Evolutionary conservation across 116 monocot species (phyloP).

Genomic region (Iris pallida): DNA sequence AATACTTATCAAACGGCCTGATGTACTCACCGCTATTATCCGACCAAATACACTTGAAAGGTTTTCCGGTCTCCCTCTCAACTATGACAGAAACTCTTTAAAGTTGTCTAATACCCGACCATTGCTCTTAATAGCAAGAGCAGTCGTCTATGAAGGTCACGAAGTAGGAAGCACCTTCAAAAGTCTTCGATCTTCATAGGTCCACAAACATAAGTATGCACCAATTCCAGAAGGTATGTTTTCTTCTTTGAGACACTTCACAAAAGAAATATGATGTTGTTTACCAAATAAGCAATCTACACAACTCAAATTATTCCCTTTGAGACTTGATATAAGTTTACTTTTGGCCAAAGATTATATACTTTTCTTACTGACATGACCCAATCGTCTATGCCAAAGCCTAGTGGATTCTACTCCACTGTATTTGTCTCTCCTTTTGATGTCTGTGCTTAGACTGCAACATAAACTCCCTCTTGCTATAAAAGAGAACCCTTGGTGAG

Average conservation of each 20-base stretch:
- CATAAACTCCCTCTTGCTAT: not conserved
- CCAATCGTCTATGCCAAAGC: not conserved
- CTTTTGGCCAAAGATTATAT: not conserved
- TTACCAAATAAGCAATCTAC: not conserved
- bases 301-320: not conserved
- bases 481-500: not conserved
- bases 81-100: not conserved
- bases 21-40: constrained; percentile 5
- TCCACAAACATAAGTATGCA: not conserved
- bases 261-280: not conserved
- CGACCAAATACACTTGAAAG: not conserved
- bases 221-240: not conserved
- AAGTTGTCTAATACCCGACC: not conserved
- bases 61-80: not conserved
- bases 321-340: not conserved
- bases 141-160: not conserved
- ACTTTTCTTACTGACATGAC: not conserved
- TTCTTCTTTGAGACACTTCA: too few relatives aligned
- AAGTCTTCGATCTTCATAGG: not conserved
- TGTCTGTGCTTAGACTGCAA: too few relatives aligned
- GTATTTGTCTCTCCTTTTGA: not conserved
- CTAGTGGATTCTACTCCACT: not conserved
- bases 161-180: not conserved
- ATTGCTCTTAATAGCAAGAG: too few relatives aligned
- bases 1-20: not conserved